Base-by-base conservation (phyloP, 2,329 filamentous ascomycete species). In the Ophiocordyceps camponoti-leonardi region DNA sequence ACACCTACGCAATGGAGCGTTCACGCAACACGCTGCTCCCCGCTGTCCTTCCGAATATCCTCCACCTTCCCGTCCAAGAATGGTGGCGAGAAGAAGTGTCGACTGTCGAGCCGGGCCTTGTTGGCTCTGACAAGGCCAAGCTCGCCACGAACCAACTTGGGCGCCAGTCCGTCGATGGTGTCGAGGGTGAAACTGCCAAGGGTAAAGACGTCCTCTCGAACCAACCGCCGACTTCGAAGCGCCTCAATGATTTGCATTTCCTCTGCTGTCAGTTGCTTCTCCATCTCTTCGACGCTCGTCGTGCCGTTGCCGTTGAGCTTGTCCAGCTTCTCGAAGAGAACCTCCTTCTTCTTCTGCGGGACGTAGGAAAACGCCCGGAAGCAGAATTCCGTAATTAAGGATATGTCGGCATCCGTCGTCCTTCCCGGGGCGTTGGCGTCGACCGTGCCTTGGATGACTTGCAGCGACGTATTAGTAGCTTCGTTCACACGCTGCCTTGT, bases 381-480 rank as follows among this genome's bases (percentile, higher is more conserved):
- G 49, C 59, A 59, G 47, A 64, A 63, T 19, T 61, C 54, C 23
- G 62, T 46, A 4, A 56, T 54, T 49, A 61, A 57, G 42, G 50
- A 52, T 14, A 61, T 50, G n/a, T 60, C 55, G 19, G 49, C 44
- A 47, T 58, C 54, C 3, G 61, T 54, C 41, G 61, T 48, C 33
- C 58, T 56, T 22, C 46, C 48, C n/a, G 23, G 43, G 30, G 47
- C 48, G 14, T 54, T 48, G 18, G 52, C 49, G 42, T 63, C 60
- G 22, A 52, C 61, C 1, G 55, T 56, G 6, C 62, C 62, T 47
- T 65, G 61, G 42, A 66, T 66, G 47, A 65, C 62, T 64, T 30
- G 33, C 16, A 41, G 14, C 14, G 6, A 13, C 8, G 1, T 19
- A 14, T 22, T 42, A 35, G 43, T 22, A 6, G 23, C 4, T 1